Evolutionary conservation across 495 filamentous ascomycete genomes (phyloP).

Genomic region (Daldinia bambusicola): DNA sequence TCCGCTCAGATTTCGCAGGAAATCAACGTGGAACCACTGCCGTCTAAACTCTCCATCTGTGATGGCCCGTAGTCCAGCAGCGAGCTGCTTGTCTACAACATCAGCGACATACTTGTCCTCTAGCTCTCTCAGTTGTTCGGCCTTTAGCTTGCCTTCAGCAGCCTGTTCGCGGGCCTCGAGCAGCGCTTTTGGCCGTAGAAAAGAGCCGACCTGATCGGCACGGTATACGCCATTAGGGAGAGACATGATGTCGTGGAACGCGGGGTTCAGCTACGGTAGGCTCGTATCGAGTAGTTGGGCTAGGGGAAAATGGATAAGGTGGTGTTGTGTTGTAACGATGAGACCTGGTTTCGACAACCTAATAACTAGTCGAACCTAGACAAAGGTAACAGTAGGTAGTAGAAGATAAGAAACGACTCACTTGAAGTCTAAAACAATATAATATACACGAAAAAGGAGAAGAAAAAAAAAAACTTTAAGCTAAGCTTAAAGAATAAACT

Average conservation of each 20-base stretch:
- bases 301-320: slow-evolving; percentile 8
- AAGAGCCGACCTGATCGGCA: slow-evolving; percentile 62
- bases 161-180: slow-evolving; percentile 57
- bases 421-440: slow-evolving; percentile 13
- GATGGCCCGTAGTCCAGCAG: slow-evolving; percentile 69
- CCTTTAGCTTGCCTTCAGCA: slow-evolving; percentile 57
- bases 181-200: slow-evolving; percentile 55
- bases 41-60: slow-evolving; percentile 80
- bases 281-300: slow-evolving; percentile 7
- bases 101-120: slow-evolving; percentile 75
- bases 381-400: slow-evolving; percentile 1
- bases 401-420: slow-evolving; percentile 18
- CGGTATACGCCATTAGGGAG: slow-evolving; percentile 60
- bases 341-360: slow-evolving; percentile 10
- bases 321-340: neutral
- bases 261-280: slow-evolving; percentile 18
- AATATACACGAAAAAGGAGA: slow-evolving; percentile 3
- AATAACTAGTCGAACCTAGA: slow-evolving; percentile 6
- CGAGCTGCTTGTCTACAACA: slow-evolving; percentile 67
- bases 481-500: neutral
- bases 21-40: slow-evolving; percentile 61
- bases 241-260: slow-evolving; percentile 50
- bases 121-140: slow-evolving; percentile 56
- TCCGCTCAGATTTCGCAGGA: slow-evolving; percentile 56
- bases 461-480: slow-evolving; percentile 11